These are phyloP conservation scores for Amaranthus palmeri DNA, from an alignment of 148 eudicot genomes.

Conservation along the genomic window DNA sequence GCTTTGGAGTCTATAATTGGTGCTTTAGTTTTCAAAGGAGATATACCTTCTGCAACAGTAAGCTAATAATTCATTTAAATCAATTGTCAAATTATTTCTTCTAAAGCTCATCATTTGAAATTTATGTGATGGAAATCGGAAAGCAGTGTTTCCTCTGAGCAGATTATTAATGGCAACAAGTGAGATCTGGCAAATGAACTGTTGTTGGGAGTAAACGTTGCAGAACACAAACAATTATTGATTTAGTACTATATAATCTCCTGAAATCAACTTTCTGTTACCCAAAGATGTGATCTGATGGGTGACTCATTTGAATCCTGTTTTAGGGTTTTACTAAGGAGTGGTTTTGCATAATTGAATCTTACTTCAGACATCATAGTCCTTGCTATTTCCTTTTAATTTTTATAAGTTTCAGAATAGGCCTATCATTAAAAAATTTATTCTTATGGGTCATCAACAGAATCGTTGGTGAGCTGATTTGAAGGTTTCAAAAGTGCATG, in stretches of 20 bases:
- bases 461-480: neutral
- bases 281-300: too few relatives aligned
- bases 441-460: neutral
- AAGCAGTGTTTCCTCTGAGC: neutral
- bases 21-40: constrained; percentile 80
- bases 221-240: neutral
- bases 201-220: neutral
- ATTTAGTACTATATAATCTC: too few relatives aligned
- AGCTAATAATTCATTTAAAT: constrained; percentile 4
- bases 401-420: too few relatives aligned
- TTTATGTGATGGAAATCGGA: neutral
- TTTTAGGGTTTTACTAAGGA: too few relatives aligned
- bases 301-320: too few relatives aligned
- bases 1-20: constrained; percentile 77
- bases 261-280: too few relatives aligned
- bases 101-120: neutral
- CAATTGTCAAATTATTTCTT: neutral
- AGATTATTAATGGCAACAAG: neutral
- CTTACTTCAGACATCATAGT: too few relatives aligned
- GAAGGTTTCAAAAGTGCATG: neutral
- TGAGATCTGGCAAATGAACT: neutral
- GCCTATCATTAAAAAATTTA: neutral
- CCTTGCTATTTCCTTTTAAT: too few relatives aligned
- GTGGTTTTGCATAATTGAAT: too few relatives aligned
- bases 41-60: constrained; percentile 74